phyloP scores from a whole-genome alignment of 2,329 filamentous ascomycete species.

The Aspergillus calidoustus region DNA sequence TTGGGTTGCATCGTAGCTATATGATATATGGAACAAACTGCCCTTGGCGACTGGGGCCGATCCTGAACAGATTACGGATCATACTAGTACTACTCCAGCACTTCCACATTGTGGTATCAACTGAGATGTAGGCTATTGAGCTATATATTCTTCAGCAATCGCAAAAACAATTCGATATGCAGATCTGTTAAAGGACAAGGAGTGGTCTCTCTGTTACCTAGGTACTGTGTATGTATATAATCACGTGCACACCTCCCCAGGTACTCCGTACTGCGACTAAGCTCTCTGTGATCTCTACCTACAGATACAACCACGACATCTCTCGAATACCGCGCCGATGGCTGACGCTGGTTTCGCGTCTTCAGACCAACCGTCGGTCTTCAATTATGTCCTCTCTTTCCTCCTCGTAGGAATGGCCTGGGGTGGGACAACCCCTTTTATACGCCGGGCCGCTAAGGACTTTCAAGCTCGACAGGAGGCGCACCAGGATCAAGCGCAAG shows the following conservation, averaged over 20 bases:
- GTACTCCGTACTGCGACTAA: not conserved
- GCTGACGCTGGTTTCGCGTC: slow-evolving; percentile 37
- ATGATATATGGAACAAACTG: too few species aligned
- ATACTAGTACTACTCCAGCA: too few species aligned
- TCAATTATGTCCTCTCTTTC: slow-evolving; percentile 89
- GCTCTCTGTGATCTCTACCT: not conserved
- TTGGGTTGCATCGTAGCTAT: not conserved
- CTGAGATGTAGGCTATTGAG: too few species aligned
- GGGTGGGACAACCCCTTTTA: slow-evolving; percentile 92
- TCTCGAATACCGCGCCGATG: slow-evolving; percentile 28
- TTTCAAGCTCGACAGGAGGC: slow-evolving; percentile 64
- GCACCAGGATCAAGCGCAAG: slow-evolving; percentile 21
- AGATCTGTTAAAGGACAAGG: too few species aligned
- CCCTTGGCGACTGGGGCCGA: too few species aligned
- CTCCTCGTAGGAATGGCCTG: slow-evolving; percentile 88
- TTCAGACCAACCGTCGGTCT: slow-evolving; percentile 43
- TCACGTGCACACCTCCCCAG: too few species aligned
- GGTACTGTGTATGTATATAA: too few species aligned
- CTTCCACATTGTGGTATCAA: too few species aligned
- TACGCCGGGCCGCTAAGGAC: slow-evolving; percentile 79
- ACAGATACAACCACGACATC: not conserved
- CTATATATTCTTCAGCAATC: too few species aligned
- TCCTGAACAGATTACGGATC: too few species aligned
- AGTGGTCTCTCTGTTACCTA: too few species aligned
- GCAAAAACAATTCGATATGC: too few species aligned